A percentile compares a stretch with the other conserved stretches of the same genome.
Conservation (phyloP, 2,329 filamentous ascomycete genomes). For the Penicillium sp. region DNA sequence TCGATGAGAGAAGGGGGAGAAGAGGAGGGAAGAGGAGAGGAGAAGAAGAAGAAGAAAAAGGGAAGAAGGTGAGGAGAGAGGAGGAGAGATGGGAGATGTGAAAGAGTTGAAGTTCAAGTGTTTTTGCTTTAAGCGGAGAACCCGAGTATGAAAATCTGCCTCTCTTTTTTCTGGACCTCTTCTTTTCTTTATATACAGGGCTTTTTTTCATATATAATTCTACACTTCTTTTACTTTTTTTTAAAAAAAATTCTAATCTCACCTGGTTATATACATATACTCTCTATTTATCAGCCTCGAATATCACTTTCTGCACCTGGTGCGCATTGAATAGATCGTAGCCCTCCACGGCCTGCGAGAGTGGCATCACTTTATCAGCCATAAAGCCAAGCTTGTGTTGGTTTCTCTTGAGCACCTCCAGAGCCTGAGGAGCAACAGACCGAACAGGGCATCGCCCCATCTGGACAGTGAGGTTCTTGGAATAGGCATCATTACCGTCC, state of each 20-base stretch:
- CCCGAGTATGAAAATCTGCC: constrained; percentile 1
- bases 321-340: constrained; percentile 64
- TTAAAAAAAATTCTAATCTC: neutral
- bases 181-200: neutral
- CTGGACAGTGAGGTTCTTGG: constrained; percentile 69
- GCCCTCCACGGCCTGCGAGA: constrained; percentile 63
- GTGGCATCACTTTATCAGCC: constrained; percentile 71
- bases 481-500: constrained; percentile 60
- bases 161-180: constrained; percentile 4
- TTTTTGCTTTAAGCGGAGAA: constrained; percentile 24
- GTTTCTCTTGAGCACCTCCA: constrained; percentile 63
- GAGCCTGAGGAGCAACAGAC: constrained; percentile 64
- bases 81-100: constrained; percentile 4
- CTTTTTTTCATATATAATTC: neutral
- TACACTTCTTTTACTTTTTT: neutral
- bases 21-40: constrained; percentile 11
- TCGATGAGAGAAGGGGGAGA: constrained; percentile 7
- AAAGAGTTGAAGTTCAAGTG: constrained; percentile 17
- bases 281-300: constrained; percentile 48
- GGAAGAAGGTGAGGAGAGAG: too few species aligned
- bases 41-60: constrained; percentile 18
- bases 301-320: constrained; percentile 69
- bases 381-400: constrained; percentile 71
- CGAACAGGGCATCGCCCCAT: constrained; percentile 76
- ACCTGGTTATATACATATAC: neutral